Evolutionary conservation across 192 early-diverging fungal genomes (phyloP).

Genomic region (Geranomyces michiganensis): DNA sequence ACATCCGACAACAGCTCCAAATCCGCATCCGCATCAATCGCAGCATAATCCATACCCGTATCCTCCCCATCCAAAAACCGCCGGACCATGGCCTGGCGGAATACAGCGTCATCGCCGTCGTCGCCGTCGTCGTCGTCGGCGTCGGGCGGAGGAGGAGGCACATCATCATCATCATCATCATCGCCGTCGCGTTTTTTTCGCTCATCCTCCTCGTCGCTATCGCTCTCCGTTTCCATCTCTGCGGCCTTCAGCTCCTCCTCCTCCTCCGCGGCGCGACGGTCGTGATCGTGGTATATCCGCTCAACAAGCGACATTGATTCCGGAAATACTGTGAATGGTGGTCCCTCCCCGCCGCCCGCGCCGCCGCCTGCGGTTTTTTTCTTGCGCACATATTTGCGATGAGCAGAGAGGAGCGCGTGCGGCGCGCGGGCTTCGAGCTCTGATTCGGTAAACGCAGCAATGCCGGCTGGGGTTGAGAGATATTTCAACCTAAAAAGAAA

Average conservation of each 20-base stretch:
- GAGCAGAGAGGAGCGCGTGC: not conserved
- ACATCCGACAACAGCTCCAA: not conserved
- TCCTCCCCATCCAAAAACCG: not conserved
- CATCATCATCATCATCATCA: not conserved
- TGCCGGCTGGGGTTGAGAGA: not conserved
- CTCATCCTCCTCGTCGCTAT: not conserved
- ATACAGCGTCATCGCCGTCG: not conserved
- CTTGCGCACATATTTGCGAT: not conserved
- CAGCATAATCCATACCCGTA: not conserved
- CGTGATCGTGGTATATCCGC: not conserved
- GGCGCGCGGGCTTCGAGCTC: slow-evolving; percentile 2
- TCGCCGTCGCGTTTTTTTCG: not conserved
- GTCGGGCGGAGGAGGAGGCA: too few relatives aligned
- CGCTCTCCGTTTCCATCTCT: not conserved
- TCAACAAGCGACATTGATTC: slow-evolving; percentile 1
- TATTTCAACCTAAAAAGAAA: not conserved
- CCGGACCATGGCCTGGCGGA: not conserved
- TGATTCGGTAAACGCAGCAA: not conserved
- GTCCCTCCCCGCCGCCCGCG: too few relatives aligned
- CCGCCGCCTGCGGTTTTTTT: too few relatives aligned
- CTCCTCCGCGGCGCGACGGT: not conserved
- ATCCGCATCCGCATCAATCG: not conserved
- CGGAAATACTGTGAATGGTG: not conserved
- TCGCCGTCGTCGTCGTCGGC: not conserved
- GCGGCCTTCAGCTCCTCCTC: not conserved